A percentile compares a stretch with the other conserved stretches of the same genome.
These are phyloP conservation scores for Isoetes taiwanensis DNA, from an alignment of 75 land plant species.

Conservation along the genomic window DNA sequence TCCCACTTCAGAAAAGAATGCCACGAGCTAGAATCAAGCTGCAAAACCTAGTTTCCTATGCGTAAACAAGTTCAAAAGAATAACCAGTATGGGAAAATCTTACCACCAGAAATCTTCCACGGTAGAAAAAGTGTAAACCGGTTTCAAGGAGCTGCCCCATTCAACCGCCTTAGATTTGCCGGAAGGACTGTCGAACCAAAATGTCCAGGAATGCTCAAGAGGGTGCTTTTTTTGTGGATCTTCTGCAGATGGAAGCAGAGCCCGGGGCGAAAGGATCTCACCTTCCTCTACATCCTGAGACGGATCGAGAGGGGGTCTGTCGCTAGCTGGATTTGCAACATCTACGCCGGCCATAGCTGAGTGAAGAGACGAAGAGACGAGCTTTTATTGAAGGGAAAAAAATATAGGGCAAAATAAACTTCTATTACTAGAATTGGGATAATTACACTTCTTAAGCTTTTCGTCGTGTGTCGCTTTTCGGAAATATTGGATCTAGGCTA, in stretches of 20 bases:
- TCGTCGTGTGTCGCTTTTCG: too few species aligned
- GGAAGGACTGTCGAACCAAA: slow-evolving; percentile 56
- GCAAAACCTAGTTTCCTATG: neutral
- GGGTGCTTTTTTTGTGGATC: slow-evolving; percentile 29
- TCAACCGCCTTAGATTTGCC: slow-evolving; percentile 42
- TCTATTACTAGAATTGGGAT: too few species aligned
- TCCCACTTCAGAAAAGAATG: neutral
- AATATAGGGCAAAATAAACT: too few species aligned
- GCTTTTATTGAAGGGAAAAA: too few species aligned
- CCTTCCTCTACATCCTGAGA: too few species aligned
- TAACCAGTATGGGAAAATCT: neutral
- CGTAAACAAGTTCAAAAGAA: neutral
- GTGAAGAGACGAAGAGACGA: too few species aligned
- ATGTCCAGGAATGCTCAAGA: slow-evolving; percentile 50
- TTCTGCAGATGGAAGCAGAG: neutral
- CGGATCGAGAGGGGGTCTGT: too few species aligned
- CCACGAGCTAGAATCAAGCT: neutral
- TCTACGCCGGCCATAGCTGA: too few species aligned
- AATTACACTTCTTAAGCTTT: too few species aligned
- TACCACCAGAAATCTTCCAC: slow-evolving; percentile 82
- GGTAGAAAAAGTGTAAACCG: slow-evolving; percentile 52
- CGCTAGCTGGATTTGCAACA: too few species aligned
- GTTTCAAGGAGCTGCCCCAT: slow-evolving; percentile 66
- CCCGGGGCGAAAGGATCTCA: slow-evolving; percentile 16
- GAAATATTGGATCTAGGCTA: too few species aligned